phyloP scores from a whole-genome alignment of 2,329 filamentous ascomycete genomes.

The Cryphonectria parasitica region DNA sequence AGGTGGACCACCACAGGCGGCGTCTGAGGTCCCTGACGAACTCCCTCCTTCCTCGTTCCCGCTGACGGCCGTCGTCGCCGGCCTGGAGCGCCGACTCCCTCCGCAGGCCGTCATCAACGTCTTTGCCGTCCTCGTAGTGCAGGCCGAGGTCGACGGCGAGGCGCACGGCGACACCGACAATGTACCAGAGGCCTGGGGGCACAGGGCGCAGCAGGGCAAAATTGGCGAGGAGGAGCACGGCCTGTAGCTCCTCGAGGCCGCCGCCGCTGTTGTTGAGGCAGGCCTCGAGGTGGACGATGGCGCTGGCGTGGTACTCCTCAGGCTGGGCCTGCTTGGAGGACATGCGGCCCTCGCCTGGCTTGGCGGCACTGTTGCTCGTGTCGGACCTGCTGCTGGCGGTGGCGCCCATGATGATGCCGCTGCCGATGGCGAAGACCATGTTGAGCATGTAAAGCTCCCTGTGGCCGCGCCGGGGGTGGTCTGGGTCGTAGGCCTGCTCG shows the following conservation, averaged over 20 bases:
- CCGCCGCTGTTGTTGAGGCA: conserved; percentile 85
- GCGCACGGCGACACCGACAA: conserved; percentile 89
- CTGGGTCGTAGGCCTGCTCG: conserved; percentile 75
- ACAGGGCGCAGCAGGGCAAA: conserved; percentile 91
- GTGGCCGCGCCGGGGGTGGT: conserved; percentile 69
- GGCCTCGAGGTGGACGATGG: conserved; percentile 86
- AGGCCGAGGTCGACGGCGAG: conserved; percentile 89
- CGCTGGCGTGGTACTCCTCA: conserved; percentile 94
- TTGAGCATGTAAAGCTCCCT: conserved; percentile 92
- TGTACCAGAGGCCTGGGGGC: conserved; percentile 95
- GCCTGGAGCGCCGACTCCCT: conserved; percentile 45
- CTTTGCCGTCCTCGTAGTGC: conserved; percentile 85
- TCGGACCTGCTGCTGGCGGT: conserved; percentile 29
- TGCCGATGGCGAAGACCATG: conserved; percentile 95
- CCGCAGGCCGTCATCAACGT: conserved; percentile 63
- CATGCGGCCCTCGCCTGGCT: conserved; percentile 34
- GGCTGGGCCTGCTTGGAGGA: conserved; percentile 67
- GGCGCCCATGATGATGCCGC: conserved; percentile 81
- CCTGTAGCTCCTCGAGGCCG: conserved; percentile 90
- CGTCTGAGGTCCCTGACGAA: conserved; percentile 86
- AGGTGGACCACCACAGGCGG: conserved; percentile 95
- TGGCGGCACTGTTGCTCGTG: conserved; percentile 26
- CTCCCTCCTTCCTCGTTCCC: conserved; percentile 70
- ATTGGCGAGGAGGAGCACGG: conserved; percentile 86
- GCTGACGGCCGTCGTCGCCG: conserved; percentile 36